Conservation (phyloP, 164 flowering plant species). For the Akebia trifoliata region DNA sequence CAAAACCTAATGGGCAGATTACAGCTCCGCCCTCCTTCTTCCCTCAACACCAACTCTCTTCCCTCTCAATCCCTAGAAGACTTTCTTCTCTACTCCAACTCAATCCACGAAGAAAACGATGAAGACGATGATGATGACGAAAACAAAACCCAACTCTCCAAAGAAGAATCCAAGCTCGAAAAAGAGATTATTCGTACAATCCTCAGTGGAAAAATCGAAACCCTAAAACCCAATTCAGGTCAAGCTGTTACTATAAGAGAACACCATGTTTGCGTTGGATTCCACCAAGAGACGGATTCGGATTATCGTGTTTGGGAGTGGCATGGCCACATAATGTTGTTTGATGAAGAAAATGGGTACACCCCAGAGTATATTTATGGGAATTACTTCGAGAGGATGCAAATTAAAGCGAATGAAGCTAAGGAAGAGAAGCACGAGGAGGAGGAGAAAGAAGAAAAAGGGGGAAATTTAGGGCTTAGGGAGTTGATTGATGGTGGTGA, state of each 20-base stretch:
- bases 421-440: constrained; percentile 14
- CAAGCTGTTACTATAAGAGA: constrained; percentile 80
- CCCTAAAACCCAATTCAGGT: constrained; percentile 85
- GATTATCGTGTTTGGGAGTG: constrained; percentile 98
- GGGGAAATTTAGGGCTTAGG: constrained; percentile 54
- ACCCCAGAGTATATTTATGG: constrained; percentile 88
- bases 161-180: constrained; percentile 81
- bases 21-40: constrained; percentile 54
- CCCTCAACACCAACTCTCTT: constrained; percentile 35
- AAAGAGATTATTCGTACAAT: constrained; percentile 57
- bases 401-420: constrained; percentile 8
- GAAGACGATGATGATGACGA: constrained; percentile 14
- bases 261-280: constrained; percentile 80
- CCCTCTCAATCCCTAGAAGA: constrained; percentile 59
- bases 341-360: constrained; percentile 79
- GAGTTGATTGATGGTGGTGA: constrained; percentile 59
- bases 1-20: constrained; percentile 68
- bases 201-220: constrained; percentile 44
- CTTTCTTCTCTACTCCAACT: constrained; percentile 13
- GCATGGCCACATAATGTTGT: constrained; percentile 94
- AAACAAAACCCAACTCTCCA: constrained; percentile 36
- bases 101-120: constrained; percentile 40
- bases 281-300: constrained; percentile 55
- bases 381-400: constrained; percentile 78
- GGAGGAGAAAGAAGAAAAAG: constrained; percentile 29